Evolutionary conservation across 305 asterid species (phyloP).

Genomic region (Fraxinus paxiana): DNA sequence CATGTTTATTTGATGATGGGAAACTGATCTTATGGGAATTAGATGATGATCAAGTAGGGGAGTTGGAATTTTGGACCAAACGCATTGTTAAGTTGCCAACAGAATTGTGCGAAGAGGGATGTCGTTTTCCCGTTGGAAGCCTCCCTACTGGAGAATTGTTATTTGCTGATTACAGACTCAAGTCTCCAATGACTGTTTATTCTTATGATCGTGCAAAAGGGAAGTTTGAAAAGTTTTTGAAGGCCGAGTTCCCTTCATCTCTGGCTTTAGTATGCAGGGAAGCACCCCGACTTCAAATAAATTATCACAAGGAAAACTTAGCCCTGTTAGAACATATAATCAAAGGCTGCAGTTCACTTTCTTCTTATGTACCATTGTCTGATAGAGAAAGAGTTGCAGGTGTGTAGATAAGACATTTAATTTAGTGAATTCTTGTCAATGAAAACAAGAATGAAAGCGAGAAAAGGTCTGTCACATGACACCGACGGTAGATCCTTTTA

Average conservation of each 20-base stretch:
- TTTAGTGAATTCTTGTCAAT: background rate
- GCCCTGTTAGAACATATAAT: background rate
- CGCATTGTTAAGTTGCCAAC: background rate
- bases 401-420: background rate
- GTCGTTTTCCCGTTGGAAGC: constrained; percentile 2
- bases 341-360: background rate
- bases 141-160: constrained; percentile 1
- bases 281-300: background rate
- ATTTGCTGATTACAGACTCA: background rate
- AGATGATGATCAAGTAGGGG: background rate
- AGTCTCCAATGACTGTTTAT: background rate
- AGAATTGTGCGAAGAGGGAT: background rate
- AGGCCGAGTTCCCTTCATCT: background rate
- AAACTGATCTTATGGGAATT: background rate
- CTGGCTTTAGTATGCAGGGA: background rate
- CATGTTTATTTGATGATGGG: background rate
- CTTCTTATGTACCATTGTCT: background rate
- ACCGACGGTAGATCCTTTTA: background rate
- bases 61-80: background rate
- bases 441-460: background rate
- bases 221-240: constrained; percentile 7
- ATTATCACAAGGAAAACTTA: background rate
- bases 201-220: background rate
- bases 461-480: background rate
- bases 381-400: background rate